Conservation (phyloP, 2,329 filamentous ascomycete species). For the Trematosphaeria pertusa region DNA sequence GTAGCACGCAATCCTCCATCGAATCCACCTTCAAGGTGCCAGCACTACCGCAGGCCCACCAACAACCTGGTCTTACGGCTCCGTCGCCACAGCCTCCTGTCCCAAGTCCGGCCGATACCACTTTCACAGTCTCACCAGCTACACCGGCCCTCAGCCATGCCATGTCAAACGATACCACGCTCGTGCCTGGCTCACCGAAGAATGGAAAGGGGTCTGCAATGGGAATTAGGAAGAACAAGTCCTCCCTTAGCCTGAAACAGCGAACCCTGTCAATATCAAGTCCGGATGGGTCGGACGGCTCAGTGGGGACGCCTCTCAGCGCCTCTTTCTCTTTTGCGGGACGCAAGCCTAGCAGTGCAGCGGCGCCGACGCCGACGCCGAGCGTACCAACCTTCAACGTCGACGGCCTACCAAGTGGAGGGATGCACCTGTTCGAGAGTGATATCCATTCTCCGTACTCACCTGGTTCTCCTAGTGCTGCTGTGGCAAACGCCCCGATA, state of each 20-base stretch:
- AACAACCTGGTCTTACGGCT: slow-evolving; percentile 31
- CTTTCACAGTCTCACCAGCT: slow-evolving; percentile 50
- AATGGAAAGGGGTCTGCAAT: slow-evolving; percentile 36
- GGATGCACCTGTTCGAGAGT: slow-evolving; percentile 82
- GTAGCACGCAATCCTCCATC: slow-evolving; percentile 29
- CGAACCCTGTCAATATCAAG: slow-evolving; percentile 74
- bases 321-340: slow-evolving; percentile 65
- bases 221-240: slow-evolving; percentile 58
- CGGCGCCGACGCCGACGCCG: slow-evolving; percentile 74
- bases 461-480: slow-evolving; percentile 70
- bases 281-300: slow-evolving; percentile 68
- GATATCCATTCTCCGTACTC: slow-evolving; percentile 73
- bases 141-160: slow-evolving; percentile 46
- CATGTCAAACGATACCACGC: slow-evolving; percentile 53
- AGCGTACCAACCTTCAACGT: slow-evolving; percentile 67
- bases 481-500: slow-evolving; percentile 71
- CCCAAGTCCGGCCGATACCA: slow-evolving; percentile 50
- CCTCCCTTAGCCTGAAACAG: slow-evolving; percentile 70
- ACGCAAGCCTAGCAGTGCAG: slow-evolving; percentile 58
- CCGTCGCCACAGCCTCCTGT: slow-evolving; percentile 44
- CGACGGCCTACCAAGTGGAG: slow-evolving; percentile 66
- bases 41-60: slow-evolving; percentile 37
- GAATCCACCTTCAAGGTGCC: slow-evolving; percentile 43
- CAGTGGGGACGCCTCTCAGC: slow-evolving; percentile 76
- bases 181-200: slow-evolving; percentile 45